These are phyloP conservation scores for Rhizopogon roseolus DNA, from an alignment of 768 basidiomycete species.

Conservation along the genomic window DNA sequence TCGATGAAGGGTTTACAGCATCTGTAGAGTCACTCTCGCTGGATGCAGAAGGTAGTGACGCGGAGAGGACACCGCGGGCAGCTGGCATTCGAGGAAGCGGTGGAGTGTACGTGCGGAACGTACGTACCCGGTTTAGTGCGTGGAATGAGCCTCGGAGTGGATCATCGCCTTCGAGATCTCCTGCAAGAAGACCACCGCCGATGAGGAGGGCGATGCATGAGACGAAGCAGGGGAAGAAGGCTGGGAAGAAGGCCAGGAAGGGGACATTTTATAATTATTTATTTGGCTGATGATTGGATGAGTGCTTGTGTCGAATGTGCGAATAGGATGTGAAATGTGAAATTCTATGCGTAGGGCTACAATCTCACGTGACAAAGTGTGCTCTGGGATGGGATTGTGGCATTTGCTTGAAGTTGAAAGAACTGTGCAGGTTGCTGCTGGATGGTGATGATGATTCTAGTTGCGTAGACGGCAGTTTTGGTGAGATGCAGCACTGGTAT, in stretches of 20 bases:
- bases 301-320: no score
- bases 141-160: constrained; percentile 32
- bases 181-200: constrained; percentile 31
- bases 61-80: neutral
- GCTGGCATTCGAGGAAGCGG: neutral
- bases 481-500: no score
- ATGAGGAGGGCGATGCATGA: constrained; percentile 6
- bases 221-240: constrained; percentile 12
- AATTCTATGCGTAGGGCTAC: no score
- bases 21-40: constrained; percentile 32
- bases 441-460: no score
- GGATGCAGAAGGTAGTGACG: constrained; percentile 16
- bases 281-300: constrained; percentile 27
- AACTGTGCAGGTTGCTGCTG: no score
- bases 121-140: constrained; percentile 26
- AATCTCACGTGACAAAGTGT: no score
- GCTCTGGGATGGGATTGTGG: no score
- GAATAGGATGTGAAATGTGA: no score
- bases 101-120: constrained; percentile 13
- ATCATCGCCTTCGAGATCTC: constrained; percentile 55
- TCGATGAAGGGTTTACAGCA: constrained; percentile 28
- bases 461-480: no score
- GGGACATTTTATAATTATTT: constrained; percentile 41
- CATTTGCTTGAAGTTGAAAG: no score
- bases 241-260: constrained; percentile 9